Evolutionary conservation across 2,329 filamentous ascomycete species (phyloP).

Genomic region (Alternaria sp.): DNA sequence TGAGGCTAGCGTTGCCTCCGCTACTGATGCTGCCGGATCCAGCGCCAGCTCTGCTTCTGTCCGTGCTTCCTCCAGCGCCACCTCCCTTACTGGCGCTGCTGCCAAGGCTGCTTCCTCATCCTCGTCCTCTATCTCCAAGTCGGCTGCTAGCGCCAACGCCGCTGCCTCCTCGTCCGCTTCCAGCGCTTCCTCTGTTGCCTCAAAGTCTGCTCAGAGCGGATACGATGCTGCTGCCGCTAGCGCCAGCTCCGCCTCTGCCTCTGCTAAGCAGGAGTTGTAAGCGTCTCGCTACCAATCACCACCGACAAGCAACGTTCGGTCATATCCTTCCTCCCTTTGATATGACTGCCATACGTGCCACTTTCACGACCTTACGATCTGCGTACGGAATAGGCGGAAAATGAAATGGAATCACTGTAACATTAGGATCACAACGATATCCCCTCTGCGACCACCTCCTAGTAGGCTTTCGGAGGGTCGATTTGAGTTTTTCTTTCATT

Average conservation of each 20-base stretch:
- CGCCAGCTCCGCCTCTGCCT: conserved; percentile 37
- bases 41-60: conserved; percentile 31
- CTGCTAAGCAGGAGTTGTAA: conserved; percentile 58
- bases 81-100: conserved; percentile 31
- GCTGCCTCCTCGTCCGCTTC: conserved; percentile 42
- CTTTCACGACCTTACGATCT: conserved; percentile 35
- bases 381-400: conserved; percentile 27
- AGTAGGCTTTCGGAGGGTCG: conserved; percentile 26
- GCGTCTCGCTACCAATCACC: not conserved
- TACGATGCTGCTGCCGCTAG: conserved; percentile 45
- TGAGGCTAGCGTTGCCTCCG: conserved; percentile 71
- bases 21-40: conserved; percentile 60
- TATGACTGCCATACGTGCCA: conserved; percentile 22
- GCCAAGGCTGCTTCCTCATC: conserved; percentile 43
- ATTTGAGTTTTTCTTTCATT: conserved; percentile 19
- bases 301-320: conserved; percentile 25
- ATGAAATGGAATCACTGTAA: conserved; percentile 31
- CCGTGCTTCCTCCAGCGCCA: conserved; percentile 22
- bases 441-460: conserved; percentile 24
- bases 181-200: conserved; percentile 44
- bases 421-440: conserved; percentile 37
- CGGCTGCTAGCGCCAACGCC: conserved; percentile 44
- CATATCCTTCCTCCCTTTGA: not conserved
- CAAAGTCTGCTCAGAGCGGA: conserved; percentile 45
- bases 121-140: conserved; percentile 46